phyloP scores from a whole-genome alignment of 306 rosid species.

The Pterocarpus santalinus region DNA sequence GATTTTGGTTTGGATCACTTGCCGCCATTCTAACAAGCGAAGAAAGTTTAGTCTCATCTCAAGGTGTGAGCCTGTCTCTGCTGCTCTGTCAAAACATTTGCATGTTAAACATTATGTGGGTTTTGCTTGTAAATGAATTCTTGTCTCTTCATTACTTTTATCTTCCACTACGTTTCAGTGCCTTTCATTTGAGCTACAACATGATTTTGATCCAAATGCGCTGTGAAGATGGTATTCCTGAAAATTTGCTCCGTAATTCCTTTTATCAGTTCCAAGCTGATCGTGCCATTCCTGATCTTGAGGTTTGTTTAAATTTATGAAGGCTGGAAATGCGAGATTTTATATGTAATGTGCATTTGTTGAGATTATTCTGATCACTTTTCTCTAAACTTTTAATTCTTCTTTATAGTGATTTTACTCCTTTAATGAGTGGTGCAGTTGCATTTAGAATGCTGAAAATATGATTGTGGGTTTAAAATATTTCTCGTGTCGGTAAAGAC shows the following conservation, averaged over 20 bases:
- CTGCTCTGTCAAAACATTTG: no score
- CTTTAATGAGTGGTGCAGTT: not conserved
- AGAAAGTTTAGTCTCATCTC: no score
- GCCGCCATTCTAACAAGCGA: no score
- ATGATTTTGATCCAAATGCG: conserved; percentile 98
- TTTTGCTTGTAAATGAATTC: conserved; percentile 41
- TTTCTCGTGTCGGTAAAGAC: not conserved
- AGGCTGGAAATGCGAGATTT: conserved; percentile 9
- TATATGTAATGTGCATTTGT: not conserved
- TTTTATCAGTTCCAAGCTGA: conserved; percentile 98
- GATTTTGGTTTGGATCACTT: no score
- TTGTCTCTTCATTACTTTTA: conserved; percentile 27
- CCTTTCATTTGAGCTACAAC: conserved; percentile 98
- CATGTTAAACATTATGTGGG: no score
- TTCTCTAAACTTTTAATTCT: conserved; percentile 15
- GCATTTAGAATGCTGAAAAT: not conserved
- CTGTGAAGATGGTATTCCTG: conserved; percentile 91
- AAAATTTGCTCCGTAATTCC: conserved; percentile 88
- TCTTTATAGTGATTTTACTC: not conserved
- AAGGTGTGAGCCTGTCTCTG: no score
- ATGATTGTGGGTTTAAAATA: conserved; percentile 24
- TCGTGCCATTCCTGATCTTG: conserved; percentile 84
- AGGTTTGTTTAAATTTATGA: conserved; percentile 67
- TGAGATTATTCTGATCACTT: not conserved
- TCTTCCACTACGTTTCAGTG: conserved; percentile 64